A percentile compares a stretch with the other conserved stretches of the same genome.
Evolutionary conservation across 306 rosid genomes (phyloP).

Genomic region (Pachyrhizus erosus): DNA sequence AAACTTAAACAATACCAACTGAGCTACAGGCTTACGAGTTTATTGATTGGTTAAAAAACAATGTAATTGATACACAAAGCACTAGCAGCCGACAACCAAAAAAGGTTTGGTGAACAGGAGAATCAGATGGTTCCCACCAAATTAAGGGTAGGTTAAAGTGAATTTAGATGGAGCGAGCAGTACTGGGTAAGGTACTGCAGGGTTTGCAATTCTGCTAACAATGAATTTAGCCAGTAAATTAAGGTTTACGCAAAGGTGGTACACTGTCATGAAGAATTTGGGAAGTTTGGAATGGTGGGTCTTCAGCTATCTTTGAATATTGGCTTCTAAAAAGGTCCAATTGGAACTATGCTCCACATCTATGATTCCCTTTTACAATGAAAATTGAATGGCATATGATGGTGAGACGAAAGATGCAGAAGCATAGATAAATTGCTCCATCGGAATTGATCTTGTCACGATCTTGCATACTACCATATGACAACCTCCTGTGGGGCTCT

Average conservation of each 20-base stretch:
- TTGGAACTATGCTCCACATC: neutral
- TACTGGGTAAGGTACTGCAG: neutral
- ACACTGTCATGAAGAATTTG: neutral
- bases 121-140: no score
- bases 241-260: neutral
- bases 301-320: neutral
- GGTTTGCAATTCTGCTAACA: neutral
- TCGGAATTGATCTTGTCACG: neutral
- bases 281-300: neutral
- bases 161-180: neutral
- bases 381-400: neutral
- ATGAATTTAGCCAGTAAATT: neutral
- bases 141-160: no score
- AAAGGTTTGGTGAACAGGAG: no score
- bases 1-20: no score
- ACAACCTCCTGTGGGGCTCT: no score
- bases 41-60: no score
- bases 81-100: no score
- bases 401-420: neutral
- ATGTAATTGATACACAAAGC: no score
- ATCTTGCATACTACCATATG: neutral
- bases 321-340: neutral
- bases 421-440: neutral
- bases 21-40: no score
- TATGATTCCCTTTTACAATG: neutral